Conservation (phyloP, 2,329 filamentous ascomycete species). For the Dryadomyces quercivorus region DNA sequence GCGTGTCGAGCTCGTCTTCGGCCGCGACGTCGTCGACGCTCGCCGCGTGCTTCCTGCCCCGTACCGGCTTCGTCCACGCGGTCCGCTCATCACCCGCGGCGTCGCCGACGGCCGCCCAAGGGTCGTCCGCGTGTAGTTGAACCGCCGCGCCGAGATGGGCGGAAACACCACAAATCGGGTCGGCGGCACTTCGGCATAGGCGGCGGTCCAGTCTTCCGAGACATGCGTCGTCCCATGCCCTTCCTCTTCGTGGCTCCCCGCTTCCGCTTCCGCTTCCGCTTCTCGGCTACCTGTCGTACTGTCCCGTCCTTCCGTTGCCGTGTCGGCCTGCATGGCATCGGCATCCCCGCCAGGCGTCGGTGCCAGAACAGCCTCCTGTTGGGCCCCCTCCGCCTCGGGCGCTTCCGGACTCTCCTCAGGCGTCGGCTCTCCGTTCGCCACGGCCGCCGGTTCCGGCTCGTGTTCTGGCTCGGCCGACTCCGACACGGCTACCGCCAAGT, state of each 20-base stretch:
- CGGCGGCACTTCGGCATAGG: constrained; percentile 49
- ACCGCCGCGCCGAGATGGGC: constrained; percentile 40
- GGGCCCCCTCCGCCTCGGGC: too few species aligned
- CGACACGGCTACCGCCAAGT: constrained; percentile 4
- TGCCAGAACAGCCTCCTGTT: background rate
- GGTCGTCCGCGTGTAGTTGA: constrained; percentile 31
- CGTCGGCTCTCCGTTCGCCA: background rate
- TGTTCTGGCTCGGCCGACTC: constrained; percentile 11
- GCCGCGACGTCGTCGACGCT: constrained; percentile 20
- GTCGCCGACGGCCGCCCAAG: constrained; percentile 27
- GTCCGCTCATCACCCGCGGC: constrained; percentile 21
- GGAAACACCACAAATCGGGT: constrained; percentile 71
- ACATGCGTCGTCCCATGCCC: background rate
- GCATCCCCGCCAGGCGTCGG: too few species aligned
- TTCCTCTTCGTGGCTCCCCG: background rate
- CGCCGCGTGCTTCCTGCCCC: constrained; percentile 21
- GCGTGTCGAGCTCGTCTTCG: constrained; percentile 25
- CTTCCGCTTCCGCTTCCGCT: background rate
- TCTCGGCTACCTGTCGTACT: background rate
- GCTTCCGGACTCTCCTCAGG: background rate
- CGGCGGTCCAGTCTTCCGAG: constrained; percentile 27
- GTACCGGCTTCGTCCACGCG: constrained; percentile 27
- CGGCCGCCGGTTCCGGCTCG: too few species aligned
- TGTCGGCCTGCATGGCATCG: background rate
- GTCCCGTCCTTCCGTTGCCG: background rate